phyloP scores from a whole-genome alignment of 257 asterid genomes.

The Solanum appendiculatum region DNA sequence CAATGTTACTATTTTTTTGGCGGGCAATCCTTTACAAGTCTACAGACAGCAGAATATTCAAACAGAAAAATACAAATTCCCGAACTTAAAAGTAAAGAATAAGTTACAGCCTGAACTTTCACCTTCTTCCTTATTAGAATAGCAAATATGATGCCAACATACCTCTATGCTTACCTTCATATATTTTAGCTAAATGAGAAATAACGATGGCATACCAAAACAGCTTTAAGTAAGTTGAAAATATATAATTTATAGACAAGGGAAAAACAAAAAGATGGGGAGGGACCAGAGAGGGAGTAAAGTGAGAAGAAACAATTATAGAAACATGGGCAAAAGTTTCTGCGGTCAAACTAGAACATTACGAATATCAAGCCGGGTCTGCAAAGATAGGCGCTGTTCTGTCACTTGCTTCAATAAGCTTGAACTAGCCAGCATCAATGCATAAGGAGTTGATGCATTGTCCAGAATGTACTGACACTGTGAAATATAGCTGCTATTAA shows the following conservation, averaged over 20 bases:
- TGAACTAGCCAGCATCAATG: constrained; percentile 99
- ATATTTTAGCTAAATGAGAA: neutral
- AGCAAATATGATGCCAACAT: neutral
- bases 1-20: neutral
- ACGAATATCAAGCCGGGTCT: constrained; percentile 99
- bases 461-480: constrained; percentile 98
- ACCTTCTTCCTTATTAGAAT: neutral
- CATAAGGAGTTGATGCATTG: constrained; percentile 94
- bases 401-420: constrained; percentile 99
- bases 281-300: neutral
- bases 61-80: neutral
- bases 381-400: constrained; percentile 85
- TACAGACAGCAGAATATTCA: neutral
- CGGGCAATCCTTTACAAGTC: neutral
- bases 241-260: neutral
- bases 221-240: neutral
- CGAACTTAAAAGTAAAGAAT: neutral
- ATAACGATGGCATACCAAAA: neutral
- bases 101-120: neutral
- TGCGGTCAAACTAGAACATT: constrained; percentile 36
- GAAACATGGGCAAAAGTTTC: neutral
- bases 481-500: constrained; percentile 80
- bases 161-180: neutral
- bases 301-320: neutral
- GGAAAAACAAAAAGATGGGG: neutral